Conservation (phyloP, 441 rosid genomes). For the Populus hybrid region DNA sequence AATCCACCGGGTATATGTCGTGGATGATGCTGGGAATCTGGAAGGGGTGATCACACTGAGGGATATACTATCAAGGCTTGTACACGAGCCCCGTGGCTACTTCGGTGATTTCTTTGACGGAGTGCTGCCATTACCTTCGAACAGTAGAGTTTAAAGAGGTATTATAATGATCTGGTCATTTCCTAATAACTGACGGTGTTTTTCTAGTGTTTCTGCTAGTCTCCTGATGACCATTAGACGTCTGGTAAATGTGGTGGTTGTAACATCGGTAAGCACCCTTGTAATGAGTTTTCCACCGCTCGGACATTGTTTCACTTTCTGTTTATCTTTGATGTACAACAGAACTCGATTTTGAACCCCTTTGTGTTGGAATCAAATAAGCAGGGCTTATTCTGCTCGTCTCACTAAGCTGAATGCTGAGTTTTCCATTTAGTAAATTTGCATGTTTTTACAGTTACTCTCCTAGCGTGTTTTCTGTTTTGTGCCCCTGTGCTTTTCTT, state of each 20-base stretch:
- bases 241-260: constrained; percentile 20
- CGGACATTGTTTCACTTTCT: background rate
- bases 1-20: constrained; percentile 76
- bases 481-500: background rate
- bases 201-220: constrained; percentile 7
- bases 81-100: constrained; percentile 88
- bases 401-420: background rate
- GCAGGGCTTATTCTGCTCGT: background rate
- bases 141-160: constrained; percentile 61
- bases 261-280: constrained; percentile 19
- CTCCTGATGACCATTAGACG: constrained; percentile 8
- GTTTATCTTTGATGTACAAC: constrained; percentile 12
- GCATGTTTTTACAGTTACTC: background rate
- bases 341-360: background rate
- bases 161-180: background rate
- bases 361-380: constrained; percentile 9
- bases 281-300: constrained; percentile 23
- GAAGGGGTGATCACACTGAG: constrained; percentile 89
- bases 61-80: constrained; percentile 88
- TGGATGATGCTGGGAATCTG: constrained; percentile 70
- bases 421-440: background rate
- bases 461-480: background rate
- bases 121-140: constrained; percentile 68
- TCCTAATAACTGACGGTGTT: constrained; percentile 10
- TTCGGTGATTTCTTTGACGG: constrained; percentile 98